Evolutionary conservation across 2,329 filamentous ascomycete genomes (phyloP), one percentile per base, ranked within the genome.

Genomic region (Aspergillus brasiliensis): DNA sequence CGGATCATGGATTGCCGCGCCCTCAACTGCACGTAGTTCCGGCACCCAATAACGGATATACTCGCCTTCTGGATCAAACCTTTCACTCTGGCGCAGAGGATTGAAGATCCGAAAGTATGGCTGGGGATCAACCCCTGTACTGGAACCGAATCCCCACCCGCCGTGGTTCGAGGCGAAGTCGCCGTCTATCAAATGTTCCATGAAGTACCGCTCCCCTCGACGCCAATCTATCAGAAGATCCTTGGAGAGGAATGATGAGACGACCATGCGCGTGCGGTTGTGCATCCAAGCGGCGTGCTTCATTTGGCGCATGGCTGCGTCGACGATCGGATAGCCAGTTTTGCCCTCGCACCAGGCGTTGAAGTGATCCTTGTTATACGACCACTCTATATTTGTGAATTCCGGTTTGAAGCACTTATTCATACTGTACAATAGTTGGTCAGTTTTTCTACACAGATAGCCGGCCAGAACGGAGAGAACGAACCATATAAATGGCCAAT

Each of bases 51-150:
- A 86, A 38, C 90, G 83, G 58, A 97, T 96, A 72, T 94, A 97
- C 15, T 86, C 85, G 0, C 92, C 93, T 0, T 89, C 81, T 0
- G 84, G 80, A 71, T 97, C 92, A 67, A 96, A 96, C 75, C 90
- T 93, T 81, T 95, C 91, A 67, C 89, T 91, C 79, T 97, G 92
- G 17, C 91, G 77, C 47, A 92, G 73, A 0, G 92, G 92, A 69
- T 96, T 97, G 77, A 97, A 97, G 54, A 97, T 90, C 6, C 92
- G 84, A 64, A 97, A 97, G 72, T 96, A 97, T 0, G 92, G 92
- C 75, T 96, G 91, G 1, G 91, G 90, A 73, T 96, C 91, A 6
- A 92, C 90, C 1, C 91, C 90, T 0, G 88, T 88, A 17, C 83
- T 86, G 4, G 88, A 87, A 23, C 82, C 76, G 65, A 88, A 88